Evolutionary conservation across 2,329 filamentous ascomycete species (phyloP).

Genomic region (Emergomyces orientalis): DNA sequence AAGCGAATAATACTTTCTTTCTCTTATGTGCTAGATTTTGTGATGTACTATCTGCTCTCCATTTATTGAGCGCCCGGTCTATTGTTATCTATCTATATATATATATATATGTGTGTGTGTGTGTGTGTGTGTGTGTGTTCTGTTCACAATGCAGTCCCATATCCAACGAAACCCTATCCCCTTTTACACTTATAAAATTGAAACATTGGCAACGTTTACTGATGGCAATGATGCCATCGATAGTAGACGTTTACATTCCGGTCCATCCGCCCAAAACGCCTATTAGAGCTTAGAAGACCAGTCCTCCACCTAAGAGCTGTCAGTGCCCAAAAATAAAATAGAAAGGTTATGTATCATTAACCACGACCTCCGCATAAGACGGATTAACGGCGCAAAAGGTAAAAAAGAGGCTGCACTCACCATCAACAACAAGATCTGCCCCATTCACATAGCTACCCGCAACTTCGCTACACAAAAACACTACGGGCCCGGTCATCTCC

Average conservation of each 20-base stretch:
- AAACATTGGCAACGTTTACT: background rate
- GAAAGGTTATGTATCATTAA: no score
- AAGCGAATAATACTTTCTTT: background rate
- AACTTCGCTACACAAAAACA: slow-evolving; percentile 48
- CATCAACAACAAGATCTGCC: slow-evolving; percentile 56
- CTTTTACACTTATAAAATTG: background rate
- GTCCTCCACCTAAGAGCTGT: slow-evolving; percentile 5
- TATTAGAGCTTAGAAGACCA: slow-evolving; percentile 1
- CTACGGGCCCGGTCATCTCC: slow-evolving; percentile 54
- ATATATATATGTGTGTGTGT: no score
- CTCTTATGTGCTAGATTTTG: background rate
- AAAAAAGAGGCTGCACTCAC: slow-evolving; percentile 28
- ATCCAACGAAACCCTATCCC: background rate
- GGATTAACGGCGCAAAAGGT: no score
- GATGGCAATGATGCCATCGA: background rate
- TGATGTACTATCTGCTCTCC: background rate
- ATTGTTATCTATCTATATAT: no score
- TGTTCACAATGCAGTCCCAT: background rate
- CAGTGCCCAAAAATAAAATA: no score
- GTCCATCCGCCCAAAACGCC: background rate
- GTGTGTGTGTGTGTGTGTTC: background rate
- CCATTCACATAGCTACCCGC: slow-evolving; percentile 62
- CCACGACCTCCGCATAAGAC: no score
- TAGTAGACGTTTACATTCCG: background rate
- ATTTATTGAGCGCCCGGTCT: background rate